phyloP scores from a whole-genome alignment of 192 early-diverging fungal species.

The Gigaspora rosea region DNA sequence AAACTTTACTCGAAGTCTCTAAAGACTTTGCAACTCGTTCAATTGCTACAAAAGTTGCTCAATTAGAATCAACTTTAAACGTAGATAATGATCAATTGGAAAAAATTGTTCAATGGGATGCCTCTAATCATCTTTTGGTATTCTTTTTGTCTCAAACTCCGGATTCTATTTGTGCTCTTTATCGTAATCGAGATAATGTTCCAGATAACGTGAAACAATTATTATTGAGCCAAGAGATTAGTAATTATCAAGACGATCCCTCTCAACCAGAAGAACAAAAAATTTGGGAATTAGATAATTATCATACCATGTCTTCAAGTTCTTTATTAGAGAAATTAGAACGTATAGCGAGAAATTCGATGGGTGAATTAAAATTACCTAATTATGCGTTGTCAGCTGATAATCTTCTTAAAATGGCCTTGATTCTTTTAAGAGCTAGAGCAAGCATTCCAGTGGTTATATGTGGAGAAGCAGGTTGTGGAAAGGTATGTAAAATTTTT shows the following conservation, averaged over 20 bases:
- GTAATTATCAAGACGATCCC: no score
- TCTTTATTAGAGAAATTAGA: slow-evolving; percentile 18
- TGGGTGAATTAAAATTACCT: neutral
- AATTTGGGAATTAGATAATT: slow-evolving; percentile 15
- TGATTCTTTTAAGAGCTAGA: slow-evolving; percentile 26
- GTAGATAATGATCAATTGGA: neutral
- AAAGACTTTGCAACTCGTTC: slow-evolving; percentile 35
- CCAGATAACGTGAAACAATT: slow-evolving; percentile 22
- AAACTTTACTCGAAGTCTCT: slow-evolving; percentile 27
- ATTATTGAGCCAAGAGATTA: slow-evolving; percentile 14
- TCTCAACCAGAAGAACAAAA: no score
- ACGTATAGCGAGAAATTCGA: slow-evolving; percentile 18
- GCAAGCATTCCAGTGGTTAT: slow-evolving; percentile 27
- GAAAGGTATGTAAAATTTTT: slow-evolving; percentile 17
- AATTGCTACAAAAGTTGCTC: slow-evolving; percentile 6
- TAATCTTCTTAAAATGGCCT: slow-evolving; percentile 31
- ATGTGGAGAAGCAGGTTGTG: slow-evolving; percentile 31
- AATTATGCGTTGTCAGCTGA: slow-evolving; percentile 27
- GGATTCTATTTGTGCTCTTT: slow-evolving; percentile 31
- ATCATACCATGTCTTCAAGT: slow-evolving; percentile 8
- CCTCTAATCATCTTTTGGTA: slow-evolving; percentile 31
- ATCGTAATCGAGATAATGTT: slow-evolving; percentile 22
- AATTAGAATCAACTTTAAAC: slow-evolving; percentile 4
- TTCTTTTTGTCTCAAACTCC: slow-evolving; percentile 35
- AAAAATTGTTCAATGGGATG: slow-evolving; percentile 11